A percentile compares a stretch with the other conserved stretches of the same genome.
These are phyloP conservation scores for Tylopilus plumbeoviolaceoides DNA, from an alignment of 768 basidiomycete genomes.

Conservation along the genomic window DNA sequence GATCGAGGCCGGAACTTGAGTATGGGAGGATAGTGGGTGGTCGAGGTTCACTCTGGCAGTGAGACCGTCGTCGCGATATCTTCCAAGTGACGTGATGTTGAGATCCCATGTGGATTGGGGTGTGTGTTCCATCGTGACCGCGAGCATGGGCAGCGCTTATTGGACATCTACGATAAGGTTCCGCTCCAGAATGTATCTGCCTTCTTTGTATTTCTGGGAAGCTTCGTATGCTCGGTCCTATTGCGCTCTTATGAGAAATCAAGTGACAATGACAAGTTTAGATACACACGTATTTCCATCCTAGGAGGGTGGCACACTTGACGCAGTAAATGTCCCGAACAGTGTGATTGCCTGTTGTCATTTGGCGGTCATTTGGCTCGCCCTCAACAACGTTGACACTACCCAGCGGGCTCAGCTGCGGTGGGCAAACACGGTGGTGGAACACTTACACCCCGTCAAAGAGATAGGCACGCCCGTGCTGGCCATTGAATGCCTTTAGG, in stretches of 20 bases:
- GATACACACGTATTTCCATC: slow-evolving; percentile 91
- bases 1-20: slow-evolving; percentile 15
- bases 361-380: slow-evolving; percentile 84
- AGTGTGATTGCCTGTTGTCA: slow-evolving; percentile 96
- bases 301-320: slow-evolving; percentile 83
- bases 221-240: slow-evolving; percentile 90
- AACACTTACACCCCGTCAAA: slow-evolving; percentile 85
- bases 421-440: slow-evolving; percentile 11
- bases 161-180: slow-evolving; percentile 85
- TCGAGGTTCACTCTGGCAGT: slow-evolving; percentile 16
- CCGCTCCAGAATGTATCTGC: slow-evolving; percentile 96
- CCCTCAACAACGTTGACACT: slow-evolving; percentile 93
- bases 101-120: slow-evolving; percentile 8
- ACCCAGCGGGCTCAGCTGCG: slow-evolving; percentile 9
- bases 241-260: slow-evolving; percentile 2
- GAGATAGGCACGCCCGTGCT: slow-evolving; percentile 92
- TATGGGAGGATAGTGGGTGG: slow-evolving; percentile 5
- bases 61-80: slow-evolving; percentile 5
- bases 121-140: slow-evolving; percentile 5
- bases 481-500: slow-evolving; percentile 89
- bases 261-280: background rate
- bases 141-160: slow-evolving; percentile 34
- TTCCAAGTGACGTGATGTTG: slow-evolving; percentile 6
- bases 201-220: slow-evolving; percentile 96
- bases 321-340: slow-evolving; percentile 93